Base-by-base conservation (phyloP, 2,329 filamentous ascomycete genomes). In the Xylariaceae sp. region DNA sequence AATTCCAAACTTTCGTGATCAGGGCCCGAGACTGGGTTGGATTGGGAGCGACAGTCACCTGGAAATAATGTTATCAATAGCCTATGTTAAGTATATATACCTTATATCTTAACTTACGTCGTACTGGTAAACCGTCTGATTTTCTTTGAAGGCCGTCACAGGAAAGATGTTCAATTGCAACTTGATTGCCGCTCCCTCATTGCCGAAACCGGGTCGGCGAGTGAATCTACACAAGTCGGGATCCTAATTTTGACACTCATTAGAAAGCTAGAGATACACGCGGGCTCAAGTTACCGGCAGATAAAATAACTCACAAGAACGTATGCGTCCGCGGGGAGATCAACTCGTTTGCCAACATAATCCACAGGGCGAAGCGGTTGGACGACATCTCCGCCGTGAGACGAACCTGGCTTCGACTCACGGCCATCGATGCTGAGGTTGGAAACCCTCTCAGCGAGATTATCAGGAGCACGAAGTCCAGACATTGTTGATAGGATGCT, bases 1-100 rank as follows among this genome's bases (percentile, higher is more conserved):
- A 88, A 1, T 83, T 75, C 90, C 91, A 97, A 34, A 92, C 82
- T 71, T 90, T 92, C 71, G 85, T 86, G 68, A 91, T 81, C 3
- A 94, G 77, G 3, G 82, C 82, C 3, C 82, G 79, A 2, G 75
- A 64, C 1, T 66, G 70, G 59, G 35, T 48, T 1, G 75, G 76
- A 7, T 85, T 85, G 1, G 80, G 84, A 1, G 86, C 83, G 49
- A 93, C 80, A 3, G 80, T 70, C 30, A 96, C 77, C 88, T 91
- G 60, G n/a, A 23, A 39, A 48, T 9, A 63, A 1, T 57, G 50
- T 55, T 44, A 30, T 4, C 13, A 15, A 0, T 2, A n/a, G 11
- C 18, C 2, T 11, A 35, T 11, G n/a, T 6, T 2, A 34, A 10
- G 2, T 1, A 10, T 6, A 13, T 10, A 6, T 3, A 5, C 13